These are phyloP conservation scores for Blastocladiella emersonii DNA, from an alignment of 371 early-diverging fungal genomes.

Conservation along the genomic window DNA sequence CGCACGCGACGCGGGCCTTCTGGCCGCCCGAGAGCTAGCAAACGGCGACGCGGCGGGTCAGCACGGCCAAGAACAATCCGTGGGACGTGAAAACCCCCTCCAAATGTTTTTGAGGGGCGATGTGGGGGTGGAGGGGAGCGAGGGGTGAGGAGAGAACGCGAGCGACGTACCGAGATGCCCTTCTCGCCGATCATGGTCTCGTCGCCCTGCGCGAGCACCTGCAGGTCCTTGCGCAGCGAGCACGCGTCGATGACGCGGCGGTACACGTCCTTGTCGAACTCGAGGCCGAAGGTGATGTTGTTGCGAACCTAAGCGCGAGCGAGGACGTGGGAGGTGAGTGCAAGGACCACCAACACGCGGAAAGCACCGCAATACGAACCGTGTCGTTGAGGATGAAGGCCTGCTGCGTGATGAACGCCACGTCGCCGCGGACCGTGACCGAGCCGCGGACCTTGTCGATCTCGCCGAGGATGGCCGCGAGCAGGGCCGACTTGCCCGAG, in stretches of 20 bases:
- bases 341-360: constrained; percentile 68
- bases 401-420: constrained; percentile 53
- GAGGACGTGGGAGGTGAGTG: constrained; percentile 78
- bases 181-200: constrained; percentile 33
- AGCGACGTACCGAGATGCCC: constrained; percentile 22
- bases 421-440: constrained; percentile 49
- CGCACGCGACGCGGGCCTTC: constrained; percentile 55
- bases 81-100: not conserved
- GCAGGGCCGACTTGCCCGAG: constrained; percentile 69
- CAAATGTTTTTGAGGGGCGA: too few relatives aligned
- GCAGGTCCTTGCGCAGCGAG: constrained; percentile 62
- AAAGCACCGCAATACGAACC: not conserved
- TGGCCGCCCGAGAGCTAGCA: constrained; percentile 81
- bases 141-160: not conserved
- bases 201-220: constrained; percentile 55
- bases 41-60: too few relatives aligned
- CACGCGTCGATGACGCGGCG: constrained; percentile 36
- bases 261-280: constrained; percentile 61
- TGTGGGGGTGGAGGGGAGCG: not conserved
- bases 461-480: constrained; percentile 75
- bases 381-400: not conserved
- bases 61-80: too few relatives aligned
- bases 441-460: constrained; percentile 42
- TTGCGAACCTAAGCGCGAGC: too few relatives aligned
- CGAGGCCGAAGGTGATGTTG: constrained; percentile 82